Base-by-base conservation (phyloP, 805 yeast genomes). In the Jamesozyma spencerorum region DNA sequence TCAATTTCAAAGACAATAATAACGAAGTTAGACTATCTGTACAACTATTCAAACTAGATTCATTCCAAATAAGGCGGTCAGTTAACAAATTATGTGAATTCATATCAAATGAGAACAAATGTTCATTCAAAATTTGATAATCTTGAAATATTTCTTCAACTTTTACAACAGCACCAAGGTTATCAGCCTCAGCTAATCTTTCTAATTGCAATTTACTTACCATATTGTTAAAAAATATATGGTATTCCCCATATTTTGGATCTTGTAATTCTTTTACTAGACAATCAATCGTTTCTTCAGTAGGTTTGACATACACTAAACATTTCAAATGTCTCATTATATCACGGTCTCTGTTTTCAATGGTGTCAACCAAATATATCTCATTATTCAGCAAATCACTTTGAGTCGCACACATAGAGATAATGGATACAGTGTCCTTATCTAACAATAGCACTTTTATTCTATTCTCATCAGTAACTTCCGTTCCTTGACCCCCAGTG, bases 391-490 rank as follows among this genome's bases (percentile, higher is more conserved):
- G 70, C 34, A 92, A 69, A 41, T 79, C 83, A 2, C 94, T 80
- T 58, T 92, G 98, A 2, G 96, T 83, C 22, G 94, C 76, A 50
- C 83, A 78, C 74, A 92, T 71, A n/a, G 97, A 86, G 18, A 92
- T 75, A 18, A 87, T 77, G 0, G 87, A 71, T 5, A 94, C 84
- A 2, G 98, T 90, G 47, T 71, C 70, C 38, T 73, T 67, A 56
- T 92, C 98, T 42, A 92, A 70, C 31, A 92, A 68, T 29, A 92
- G 68, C 22, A 88, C 94, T 48, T 77, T 77, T 43, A 88, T 79
- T 46, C 71, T 55, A 18, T 60, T 53, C 5, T 57, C 58, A 7
- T 61, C 20, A 4, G 17, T 31, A 3, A 39, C 61, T 30, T 52
- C 46, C 2, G 38, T 31, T 10, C 46, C 20, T 15, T 40, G 42